Base-by-base conservation (phyloP, 1,139 yeast species). In the Pneumocystis carinii region DNA sequence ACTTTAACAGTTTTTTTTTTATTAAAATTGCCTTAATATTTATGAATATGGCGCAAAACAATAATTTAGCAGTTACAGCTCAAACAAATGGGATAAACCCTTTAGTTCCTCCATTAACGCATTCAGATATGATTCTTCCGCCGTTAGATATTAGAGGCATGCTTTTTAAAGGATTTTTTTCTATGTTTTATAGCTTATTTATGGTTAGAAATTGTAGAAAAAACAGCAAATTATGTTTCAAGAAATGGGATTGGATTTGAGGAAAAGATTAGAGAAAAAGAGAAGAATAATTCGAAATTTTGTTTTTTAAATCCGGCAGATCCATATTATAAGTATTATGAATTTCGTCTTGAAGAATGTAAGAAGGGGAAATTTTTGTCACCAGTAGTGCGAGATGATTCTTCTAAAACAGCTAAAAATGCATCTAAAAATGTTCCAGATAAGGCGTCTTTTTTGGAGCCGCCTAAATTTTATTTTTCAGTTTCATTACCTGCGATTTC, bases 191-290 rank as follows among this genome's bases (percentile, higher is more conserved):
- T n/a, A 6, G 1, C 19, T 57, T 27, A 15, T 15, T 17, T 17
- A n/a, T 56, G 3, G 17, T 24, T 41, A 68, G 78, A 77, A 36
- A 78, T 83, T 8, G 84, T 90, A 17, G 85, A 82, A 63, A 87
- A 86, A 70, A 87, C 96, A 0, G 87, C 86, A 0, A 81, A 77
- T 2, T 88, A 85, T 70, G 88, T 90, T 12, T 70, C 76, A 39
- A 79, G 87, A 67, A 86, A 87, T 71, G 96, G 96, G 10, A 41
- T 62, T 1, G 64, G 69, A 15, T 87, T 89, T 73, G 94, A 85
- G 69, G 77, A 78, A 5, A 76, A 88, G 64, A 78, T 89, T 62
- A 75, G 74, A 38, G 75, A 76, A 59, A 75, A 75, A 48, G 83
- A 81, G 66, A 72, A 75, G 41, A 74, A 74, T 32, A 80, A 79